Conservation (phyloP, 2,329 filamentous ascomycete species). For the Lithohypha guttulata region DNA sequence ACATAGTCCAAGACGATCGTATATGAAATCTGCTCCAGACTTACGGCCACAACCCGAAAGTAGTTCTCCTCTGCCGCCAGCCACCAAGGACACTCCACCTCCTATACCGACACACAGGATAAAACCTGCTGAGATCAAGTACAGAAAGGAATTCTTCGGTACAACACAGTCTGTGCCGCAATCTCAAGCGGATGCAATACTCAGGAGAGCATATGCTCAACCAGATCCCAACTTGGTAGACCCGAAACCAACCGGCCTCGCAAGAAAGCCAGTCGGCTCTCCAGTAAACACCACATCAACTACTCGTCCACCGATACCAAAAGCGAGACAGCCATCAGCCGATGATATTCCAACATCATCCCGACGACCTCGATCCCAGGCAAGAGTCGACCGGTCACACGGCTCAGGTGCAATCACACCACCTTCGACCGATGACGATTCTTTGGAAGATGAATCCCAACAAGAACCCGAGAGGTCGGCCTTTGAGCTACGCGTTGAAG, state of each 20-base stretch:
- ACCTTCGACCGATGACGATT: constrained; percentile 39
- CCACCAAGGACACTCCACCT: constrained; percentile 10
- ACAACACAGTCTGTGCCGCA: constrained; percentile 23
- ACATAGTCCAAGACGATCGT: neutral
- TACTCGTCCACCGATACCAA: constrained; percentile 1
- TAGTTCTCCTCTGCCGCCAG: constrained; percentile 12
- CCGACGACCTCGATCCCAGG: constrained; percentile 7
- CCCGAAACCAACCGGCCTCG: constrained; percentile 13
- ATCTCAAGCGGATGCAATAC: constrained; percentile 16
- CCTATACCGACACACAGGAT: constrained; percentile 13
- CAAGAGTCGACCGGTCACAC: constrained; percentile 23
- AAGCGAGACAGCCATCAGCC: neutral
- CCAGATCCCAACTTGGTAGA: constrained; percentile 5
- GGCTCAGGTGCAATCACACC: constrained; percentile 36
- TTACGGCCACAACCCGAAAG: constrained; percentile 12
- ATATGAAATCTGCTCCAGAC: neutral
- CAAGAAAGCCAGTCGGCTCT: constrained; percentile 27
- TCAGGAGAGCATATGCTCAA: constrained; percentile 16
- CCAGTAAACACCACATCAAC: constrained; percentile 1
- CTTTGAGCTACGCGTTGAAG: constrained; percentile 46
- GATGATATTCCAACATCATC: neutral
- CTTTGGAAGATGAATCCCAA: constrained; percentile 36
- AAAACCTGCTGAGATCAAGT: constrained; percentile 28
- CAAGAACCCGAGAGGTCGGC: constrained; percentile 38
- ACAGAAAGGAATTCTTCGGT: constrained; percentile 42